These are phyloP conservation scores for Termitomyces sp. DNA, from an alignment of 768 basidiomycete species.

Conservation along the genomic window DNA sequence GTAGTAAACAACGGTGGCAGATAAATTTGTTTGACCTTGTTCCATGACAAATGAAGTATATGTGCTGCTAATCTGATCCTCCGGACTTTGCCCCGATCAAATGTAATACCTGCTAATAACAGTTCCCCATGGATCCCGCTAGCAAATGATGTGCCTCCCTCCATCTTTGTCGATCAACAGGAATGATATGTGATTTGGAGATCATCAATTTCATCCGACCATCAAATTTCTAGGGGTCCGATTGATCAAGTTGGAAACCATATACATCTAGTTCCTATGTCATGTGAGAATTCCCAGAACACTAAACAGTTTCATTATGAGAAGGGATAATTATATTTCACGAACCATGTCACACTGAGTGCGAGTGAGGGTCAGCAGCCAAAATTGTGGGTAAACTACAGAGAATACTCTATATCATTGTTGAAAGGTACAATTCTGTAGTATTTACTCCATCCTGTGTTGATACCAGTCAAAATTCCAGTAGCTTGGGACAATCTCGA, in stretches of 20 bases:
- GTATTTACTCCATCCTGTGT: no score
- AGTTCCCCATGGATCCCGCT: not conserved
- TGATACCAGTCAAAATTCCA: no score
- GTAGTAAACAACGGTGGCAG: slow-evolving; percentile 30
- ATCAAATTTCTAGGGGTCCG: no score
- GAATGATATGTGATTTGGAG: not conserved
- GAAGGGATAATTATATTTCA: no score
- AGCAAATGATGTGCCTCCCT: not conserved
- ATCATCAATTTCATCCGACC: not conserved
- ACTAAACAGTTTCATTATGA: no score
- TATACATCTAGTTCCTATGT: no score
- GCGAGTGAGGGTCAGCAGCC: no score
- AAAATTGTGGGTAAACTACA: no score
- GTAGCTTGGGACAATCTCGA: not conserved
- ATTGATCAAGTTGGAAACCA: not conserved
- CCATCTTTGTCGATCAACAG: not conserved
- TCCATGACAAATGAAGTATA: not conserved
- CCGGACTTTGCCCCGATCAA: not conserved
- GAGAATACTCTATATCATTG: no score
- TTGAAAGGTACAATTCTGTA: no score
- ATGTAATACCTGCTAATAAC: not conserved
- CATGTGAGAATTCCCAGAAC: no score
- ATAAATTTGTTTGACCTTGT: slow-evolving; percentile 33
- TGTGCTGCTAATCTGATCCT: not conserved
- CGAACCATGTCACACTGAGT: no score